Evolutionary conservation across 2,329 filamentous ascomycete species (phyloP), one percentile per base, ranked within the genome.

Genomic region (Penicillium expansum): DNA sequence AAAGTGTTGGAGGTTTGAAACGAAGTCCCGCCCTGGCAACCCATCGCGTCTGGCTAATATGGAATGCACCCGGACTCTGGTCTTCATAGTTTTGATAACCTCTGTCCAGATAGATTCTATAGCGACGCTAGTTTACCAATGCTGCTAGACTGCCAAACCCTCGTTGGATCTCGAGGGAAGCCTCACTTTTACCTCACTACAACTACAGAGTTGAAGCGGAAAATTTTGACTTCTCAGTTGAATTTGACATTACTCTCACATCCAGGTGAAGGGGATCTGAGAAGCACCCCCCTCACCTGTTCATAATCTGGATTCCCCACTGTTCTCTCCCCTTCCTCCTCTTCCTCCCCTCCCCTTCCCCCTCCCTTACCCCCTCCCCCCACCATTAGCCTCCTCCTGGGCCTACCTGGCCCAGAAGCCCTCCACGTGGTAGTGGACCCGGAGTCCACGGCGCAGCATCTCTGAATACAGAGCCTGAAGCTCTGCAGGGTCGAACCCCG

Each of bases 401-500:
- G 10, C 35, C 29, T 42, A 18, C 37, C 35, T 11, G 29, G 18
- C 52, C 44, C 35, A 54, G 27, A 20, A 41, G 13, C 18, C 13
- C 33, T 49, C 52, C 38, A 55, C 14, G 6, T 35, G 30, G 14
- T 32, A 33, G 52, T 55, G 45, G 29, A 55, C 24, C 2, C 52
- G 52, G 13, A 55, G 37, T 27, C 52, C 52, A 35, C 52, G 45
- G 11, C 45, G 52, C 22, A 20, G 16, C 52, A 55, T 55, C 30
- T 47, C 48, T 3, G 20, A n/a, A 20, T 52, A 56, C 16, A 56
- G 16, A 33, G 54, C 48, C 3, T 74, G 78, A 58, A 84, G 62
- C 53, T 87, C 83, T 29, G 74, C 75, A 18, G 75, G 73, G 1
- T 56, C 65, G 66, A 85, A 70, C 50, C 68, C 62, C 10, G 35